Evolutionary conservation across 345 rosid species (phyloP).

Genomic region (Eucalyptus curtisii): DNA sequence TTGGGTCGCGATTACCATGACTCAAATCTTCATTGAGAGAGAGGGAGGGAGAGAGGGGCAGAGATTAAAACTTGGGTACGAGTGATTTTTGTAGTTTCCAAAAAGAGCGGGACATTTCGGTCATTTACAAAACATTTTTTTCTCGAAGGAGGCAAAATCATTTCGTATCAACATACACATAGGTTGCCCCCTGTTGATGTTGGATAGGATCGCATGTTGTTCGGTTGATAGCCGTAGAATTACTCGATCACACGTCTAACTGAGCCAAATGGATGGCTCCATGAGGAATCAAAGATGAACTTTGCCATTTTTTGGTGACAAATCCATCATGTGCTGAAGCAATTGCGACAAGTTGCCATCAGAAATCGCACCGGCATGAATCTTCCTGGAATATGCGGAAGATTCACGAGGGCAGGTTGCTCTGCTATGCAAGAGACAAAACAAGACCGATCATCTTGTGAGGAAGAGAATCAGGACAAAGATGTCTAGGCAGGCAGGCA

Average conservation of each 20-base stretch:
- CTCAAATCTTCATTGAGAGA: background rate
- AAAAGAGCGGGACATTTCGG: background rate
- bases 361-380: background rate
- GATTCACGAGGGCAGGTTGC: background rate
- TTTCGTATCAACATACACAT: background rate
- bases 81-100: background rate
- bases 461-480: background rate
- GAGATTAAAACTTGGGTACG: background rate
- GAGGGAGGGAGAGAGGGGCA: background rate
- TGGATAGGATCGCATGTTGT: background rate
- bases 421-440: background rate
- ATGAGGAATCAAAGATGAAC: background rate
- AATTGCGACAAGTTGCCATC: background rate
- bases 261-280: background rate
- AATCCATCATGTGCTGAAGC: background rate
- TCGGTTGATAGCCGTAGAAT: background rate
- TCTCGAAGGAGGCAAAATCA: background rate
- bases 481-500: background rate
- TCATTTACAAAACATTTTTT: background rate
- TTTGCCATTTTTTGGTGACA: background rate
- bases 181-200: background rate
- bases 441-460: background rate
- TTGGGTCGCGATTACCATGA: background rate
- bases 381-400: background rate
- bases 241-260: background rate